These are phyloP conservation scores for Heracleum sosnowskyi DNA, from an alignment of 129 eudicot species.

Conservation along the genomic window DNA sequence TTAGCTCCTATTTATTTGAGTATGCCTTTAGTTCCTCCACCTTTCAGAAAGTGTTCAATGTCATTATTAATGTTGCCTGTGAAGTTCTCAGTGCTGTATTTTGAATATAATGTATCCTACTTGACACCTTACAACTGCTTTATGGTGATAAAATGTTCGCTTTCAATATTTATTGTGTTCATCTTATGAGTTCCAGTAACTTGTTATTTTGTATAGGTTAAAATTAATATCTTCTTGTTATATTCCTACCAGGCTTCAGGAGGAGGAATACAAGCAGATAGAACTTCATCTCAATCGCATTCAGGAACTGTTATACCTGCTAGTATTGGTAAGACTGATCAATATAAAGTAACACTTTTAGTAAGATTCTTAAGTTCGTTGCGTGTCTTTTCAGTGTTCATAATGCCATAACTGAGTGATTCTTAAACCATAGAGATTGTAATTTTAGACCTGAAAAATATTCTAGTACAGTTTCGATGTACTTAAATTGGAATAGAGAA, in stretches of 20 bases:
- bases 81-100: not conserved
- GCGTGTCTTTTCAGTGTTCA: too few relatives aligned
- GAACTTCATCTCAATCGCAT: constrained; percentile 13
- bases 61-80: not conserved
- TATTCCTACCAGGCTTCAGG: constrained; percentile 29
- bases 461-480: too few relatives aligned
- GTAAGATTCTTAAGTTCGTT: too few relatives aligned
- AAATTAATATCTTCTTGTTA: not conserved
- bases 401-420: too few relatives aligned
- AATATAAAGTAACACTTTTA: constrained; percentile 17
- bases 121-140: not conserved
- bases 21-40: too few relatives aligned
- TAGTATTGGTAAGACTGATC: constrained; percentile 29
- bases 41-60: not conserved
- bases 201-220: not conserved
- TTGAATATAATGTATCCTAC: not conserved
- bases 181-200: not conserved
- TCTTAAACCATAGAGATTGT: too few relatives aligned
- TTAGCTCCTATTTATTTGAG: too few relatives aligned
- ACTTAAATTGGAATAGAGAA: too few relatives aligned
- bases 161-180: not conserved
- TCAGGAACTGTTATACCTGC: constrained; percentile 26
- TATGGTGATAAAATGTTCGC: not conserved
- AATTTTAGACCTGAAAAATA: too few relatives aligned
- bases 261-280: constrained; percentile 24